These are phyloP conservation scores for Tulasnella calospora DNA, from an alignment of 768 basidiomycete genomes.

Conservation along the genomic window DNA sequence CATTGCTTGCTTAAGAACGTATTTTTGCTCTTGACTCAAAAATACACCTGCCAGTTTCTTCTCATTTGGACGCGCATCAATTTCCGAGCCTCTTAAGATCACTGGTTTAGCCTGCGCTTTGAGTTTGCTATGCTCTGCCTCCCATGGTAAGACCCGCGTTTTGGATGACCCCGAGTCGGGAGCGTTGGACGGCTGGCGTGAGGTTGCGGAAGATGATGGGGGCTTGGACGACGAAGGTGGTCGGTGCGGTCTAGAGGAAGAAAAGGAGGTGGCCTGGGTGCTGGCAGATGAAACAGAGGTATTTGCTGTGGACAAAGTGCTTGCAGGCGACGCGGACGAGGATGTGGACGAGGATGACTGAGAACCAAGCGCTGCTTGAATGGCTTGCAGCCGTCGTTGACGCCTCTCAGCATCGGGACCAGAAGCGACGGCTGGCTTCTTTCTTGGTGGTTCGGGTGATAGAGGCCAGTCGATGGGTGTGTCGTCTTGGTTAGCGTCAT, in stretches of 20 bases:
- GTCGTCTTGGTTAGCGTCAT: neutral
- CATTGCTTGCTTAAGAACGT: slow-evolving; percentile 73
- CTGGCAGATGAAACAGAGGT: neutral
- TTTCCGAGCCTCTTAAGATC: neutral
- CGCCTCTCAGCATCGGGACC: neutral
- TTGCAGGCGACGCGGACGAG: neutral
- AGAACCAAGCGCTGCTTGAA: slow-evolving; percentile 5
- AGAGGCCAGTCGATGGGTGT: neutral
- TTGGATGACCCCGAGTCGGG: slow-evolving; percentile 1
- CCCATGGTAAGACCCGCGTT: slow-evolving; percentile 3
- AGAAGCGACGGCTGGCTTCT: neutral
- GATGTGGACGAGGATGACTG: neutral
- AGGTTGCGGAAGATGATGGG: neutral
- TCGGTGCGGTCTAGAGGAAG: neutral
- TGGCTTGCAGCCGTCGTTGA: slow-evolving; percentile 4
- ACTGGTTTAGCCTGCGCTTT: neutral
- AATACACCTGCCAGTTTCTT: slow-evolving; percentile 42
- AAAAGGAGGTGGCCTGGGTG: neutral
- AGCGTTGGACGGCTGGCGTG: neutral
- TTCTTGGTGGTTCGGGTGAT: neutral
- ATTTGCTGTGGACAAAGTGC: neutral
- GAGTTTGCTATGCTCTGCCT: neutral
- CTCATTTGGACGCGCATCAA: neutral
- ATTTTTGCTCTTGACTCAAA: slow-evolving; percentile 80
- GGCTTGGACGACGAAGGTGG: neutral